Evolutionary conservation across 441 rosid genomes (phyloP).

Genomic region (Arabidopsis hybrid): DNA sequence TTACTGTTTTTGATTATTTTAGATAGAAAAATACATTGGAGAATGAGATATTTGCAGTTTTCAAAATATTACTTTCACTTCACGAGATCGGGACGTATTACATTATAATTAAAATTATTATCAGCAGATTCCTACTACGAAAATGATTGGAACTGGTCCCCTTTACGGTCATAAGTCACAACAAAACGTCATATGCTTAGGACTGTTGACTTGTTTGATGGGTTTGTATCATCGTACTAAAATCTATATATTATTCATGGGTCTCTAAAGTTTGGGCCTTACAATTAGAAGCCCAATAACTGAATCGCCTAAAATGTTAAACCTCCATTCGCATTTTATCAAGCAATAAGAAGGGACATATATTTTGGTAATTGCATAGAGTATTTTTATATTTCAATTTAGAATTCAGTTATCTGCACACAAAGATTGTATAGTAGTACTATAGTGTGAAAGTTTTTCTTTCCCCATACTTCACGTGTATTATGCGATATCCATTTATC

Average conservation of each 20-base stretch:
- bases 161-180: constrained; percentile 3
- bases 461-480: constrained; percentile 14
- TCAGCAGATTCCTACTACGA: constrained; percentile 37
- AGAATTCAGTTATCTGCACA: not conserved
- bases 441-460: not conserved
- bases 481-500: constrained; percentile 2
- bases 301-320: not conserved
- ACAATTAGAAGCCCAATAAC: not conserved
- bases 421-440: not conserved
- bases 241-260: constrained; percentile 10
- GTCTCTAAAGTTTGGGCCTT: not conserved
- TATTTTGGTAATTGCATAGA: not conserved
- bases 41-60: constrained; percentile 20
- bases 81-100: constrained; percentile 26
- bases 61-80: constrained; percentile 35
- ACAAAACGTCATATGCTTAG: not conserved
- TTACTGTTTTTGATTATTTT: constrained; percentile 22
- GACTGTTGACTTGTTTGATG: not conserved
- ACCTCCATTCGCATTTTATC: not conserved
- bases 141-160: constrained; percentile 39
- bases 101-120: constrained; percentile 3
- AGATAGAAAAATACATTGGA: constrained; percentile 8
- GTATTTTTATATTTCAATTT: not conserved
- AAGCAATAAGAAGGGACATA: not conserved
- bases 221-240: constrained; percentile 10